Conservation (phyloP, 176 grass and related monocot species). For the Cocos nucifera region DNA sequence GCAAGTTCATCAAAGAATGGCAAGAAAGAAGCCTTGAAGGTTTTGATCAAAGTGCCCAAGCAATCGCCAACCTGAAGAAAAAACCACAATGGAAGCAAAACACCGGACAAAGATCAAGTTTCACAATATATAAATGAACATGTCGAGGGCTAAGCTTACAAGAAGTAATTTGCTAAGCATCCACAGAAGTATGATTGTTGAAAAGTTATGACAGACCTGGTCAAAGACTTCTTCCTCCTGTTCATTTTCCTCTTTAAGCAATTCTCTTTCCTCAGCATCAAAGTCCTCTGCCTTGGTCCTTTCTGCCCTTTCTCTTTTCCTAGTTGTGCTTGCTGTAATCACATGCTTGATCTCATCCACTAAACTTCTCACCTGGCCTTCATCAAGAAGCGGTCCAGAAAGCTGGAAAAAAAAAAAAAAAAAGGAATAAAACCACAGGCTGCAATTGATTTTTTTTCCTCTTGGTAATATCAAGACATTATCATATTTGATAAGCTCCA, state of each 20-base stretch:
- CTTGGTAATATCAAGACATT: no score
- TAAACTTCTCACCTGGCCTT: conserved; percentile 81
- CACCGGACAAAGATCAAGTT: conserved; percentile 14
- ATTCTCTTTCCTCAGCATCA: conserved; percentile 95
- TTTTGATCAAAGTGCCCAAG: conserved; percentile 94
- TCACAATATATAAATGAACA: neutral
- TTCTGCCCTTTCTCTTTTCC: conserved; percentile 81
- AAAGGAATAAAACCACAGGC: neutral
- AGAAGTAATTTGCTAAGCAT: no score
- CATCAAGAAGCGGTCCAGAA: conserved; percentile 70
- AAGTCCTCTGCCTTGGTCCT: conserved; percentile 94
- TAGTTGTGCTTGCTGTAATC: conserved; percentile 85
- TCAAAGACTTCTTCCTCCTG: conserved; percentile 99
- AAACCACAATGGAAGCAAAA: conserved; percentile 7
- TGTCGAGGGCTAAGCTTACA: no score
- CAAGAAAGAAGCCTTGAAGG: conserved; percentile 82
- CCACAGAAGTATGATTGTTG: no score
- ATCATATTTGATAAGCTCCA: no score
- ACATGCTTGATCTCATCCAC: conserved; percentile 95
- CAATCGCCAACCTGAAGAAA: conserved; percentile 77
- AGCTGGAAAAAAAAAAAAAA: conserved; percentile 30
- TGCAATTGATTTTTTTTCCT: no score
- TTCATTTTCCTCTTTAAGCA: conserved; percentile 98
- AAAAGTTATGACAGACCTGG: conserved; percentile 38
- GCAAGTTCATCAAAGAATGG: conserved; percentile 98